phyloP scores from a whole-genome alignment of 805 yeast genomes.

The Teunomyces gatunensis region DNA sequence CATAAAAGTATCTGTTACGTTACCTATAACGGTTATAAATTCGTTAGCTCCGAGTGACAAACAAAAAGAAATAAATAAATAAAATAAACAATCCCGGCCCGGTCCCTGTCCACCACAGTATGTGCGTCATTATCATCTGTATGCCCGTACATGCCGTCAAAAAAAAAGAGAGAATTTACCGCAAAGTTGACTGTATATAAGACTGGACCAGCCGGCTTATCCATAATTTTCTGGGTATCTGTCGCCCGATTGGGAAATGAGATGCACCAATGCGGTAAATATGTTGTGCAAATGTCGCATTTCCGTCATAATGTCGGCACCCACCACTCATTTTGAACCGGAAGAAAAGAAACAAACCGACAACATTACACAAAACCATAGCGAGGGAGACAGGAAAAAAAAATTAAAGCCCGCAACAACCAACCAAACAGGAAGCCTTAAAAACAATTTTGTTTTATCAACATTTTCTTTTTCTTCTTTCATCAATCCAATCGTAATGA shows the following conservation, averaged over 20 bases:
- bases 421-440: neutral
- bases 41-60: neutral
- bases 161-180: neutral
- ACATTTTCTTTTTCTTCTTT: neutral
- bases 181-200: neutral
- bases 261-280: neutral
- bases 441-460: neutral
- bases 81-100: neutral
- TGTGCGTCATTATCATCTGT: neutral
- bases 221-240: neutral
- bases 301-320: neutral
- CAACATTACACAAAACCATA: constrained; percentile 2
- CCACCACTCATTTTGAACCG: neutral
- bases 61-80: neutral
- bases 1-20: neutral
- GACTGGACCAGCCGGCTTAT: neutral
- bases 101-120: too few species aligned
- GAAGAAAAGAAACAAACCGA: neutral
- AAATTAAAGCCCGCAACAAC: constrained; percentile 2
- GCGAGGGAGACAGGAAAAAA: neutral
- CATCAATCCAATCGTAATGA: constrained; percentile 28
- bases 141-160: neutral
- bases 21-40: too few species aligned
- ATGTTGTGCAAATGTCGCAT: neutral
- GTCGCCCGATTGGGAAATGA: constrained; percentile 1